Percentiles rank a stretch among this genome's conserved stretches.
Conservation (phyloP, 1,284 basidiomycete genomes). For the Phaffia rhodozyma region DNA sequence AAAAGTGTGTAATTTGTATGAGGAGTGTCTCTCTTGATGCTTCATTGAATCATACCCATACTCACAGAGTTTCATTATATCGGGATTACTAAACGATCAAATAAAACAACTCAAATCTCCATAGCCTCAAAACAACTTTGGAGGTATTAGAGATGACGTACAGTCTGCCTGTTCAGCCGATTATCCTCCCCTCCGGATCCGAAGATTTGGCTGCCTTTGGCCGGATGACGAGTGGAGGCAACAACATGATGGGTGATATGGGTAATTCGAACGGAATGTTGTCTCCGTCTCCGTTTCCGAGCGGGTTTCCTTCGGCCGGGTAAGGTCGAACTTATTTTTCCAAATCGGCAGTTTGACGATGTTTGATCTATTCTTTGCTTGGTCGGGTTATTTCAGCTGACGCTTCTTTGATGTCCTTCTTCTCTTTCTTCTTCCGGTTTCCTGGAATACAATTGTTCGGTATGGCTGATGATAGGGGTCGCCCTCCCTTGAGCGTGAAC, state of each 20-base stretch:
- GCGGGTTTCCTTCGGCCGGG: background rate
- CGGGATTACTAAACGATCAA: no score
- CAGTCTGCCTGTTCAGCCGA: conserved; percentile 56
- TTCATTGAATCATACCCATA: no score
- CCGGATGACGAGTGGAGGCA: no score
- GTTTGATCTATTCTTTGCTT: background rate
- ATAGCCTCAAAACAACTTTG: conserved; percentile 46
- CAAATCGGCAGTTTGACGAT: background rate
- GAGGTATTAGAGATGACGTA: conserved; percentile 62
- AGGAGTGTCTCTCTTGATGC: no score
- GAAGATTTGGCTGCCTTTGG: background rate
- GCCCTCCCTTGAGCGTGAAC: no score
- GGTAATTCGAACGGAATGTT: background rate
- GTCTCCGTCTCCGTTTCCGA: background rate
- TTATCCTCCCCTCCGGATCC: conserved; percentile 39
- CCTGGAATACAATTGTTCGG: no score
- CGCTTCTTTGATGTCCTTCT: no score
- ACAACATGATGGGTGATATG: no score
- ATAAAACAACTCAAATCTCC: no score
- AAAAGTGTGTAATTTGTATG: conserved; percentile 29
- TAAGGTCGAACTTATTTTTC: background rate
- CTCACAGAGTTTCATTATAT: no score
- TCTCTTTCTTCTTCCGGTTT: no score
- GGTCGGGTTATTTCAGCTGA: background rate
- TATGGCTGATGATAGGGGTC: no score